phyloP scores from a whole-genome alignment of 345 rosid species.

The Eucalyptus guilfoylei region DNA sequence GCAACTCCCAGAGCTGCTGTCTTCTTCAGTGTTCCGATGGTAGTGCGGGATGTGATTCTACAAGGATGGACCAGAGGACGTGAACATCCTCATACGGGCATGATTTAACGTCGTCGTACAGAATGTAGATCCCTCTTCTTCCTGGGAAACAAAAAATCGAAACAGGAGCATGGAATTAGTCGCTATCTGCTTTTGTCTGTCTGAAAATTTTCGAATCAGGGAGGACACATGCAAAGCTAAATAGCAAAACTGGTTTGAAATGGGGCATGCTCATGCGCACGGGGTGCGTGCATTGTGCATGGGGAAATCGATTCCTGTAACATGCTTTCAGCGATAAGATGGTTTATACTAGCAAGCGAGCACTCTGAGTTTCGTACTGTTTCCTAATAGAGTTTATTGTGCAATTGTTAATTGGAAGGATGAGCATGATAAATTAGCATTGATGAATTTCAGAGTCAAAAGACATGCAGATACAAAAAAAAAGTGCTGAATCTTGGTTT shows the following conservation, averaged over 20 bases:
- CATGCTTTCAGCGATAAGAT: not conserved
- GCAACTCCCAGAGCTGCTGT: not conserved
- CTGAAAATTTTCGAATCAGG: not conserved
- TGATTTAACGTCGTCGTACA: constrained; percentile 37
- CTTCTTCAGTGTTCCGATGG: constrained; percentile 23
- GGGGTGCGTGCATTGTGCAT: not conserved
- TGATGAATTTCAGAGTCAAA: not conserved
- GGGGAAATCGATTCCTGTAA: not conserved
- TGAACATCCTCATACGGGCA: constrained; percentile 38
- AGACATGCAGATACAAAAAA: not conserved
- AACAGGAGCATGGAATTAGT: not conserved
- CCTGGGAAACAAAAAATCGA: not conserved
- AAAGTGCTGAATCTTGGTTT: not conserved
- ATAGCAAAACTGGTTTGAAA: not conserved
- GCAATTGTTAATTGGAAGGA: not conserved
- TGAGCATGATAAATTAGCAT: not conserved
- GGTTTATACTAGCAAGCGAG: not conserved
- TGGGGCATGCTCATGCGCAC: not conserved
- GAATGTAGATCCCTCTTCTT: constrained; percentile 25
- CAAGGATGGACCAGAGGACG: constrained; percentile 31
- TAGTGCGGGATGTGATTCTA: constrained; percentile 17
- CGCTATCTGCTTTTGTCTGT: not conserved
- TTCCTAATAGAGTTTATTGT: not conserved
- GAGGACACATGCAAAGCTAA: not conserved
- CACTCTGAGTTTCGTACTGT: not conserved